Percentiles rank a stretch among this genome's conserved stretches.
Evolutionary conservation across 345 rosid species (phyloP).

Genomic region (Conringia planisiliqua): DNA sequence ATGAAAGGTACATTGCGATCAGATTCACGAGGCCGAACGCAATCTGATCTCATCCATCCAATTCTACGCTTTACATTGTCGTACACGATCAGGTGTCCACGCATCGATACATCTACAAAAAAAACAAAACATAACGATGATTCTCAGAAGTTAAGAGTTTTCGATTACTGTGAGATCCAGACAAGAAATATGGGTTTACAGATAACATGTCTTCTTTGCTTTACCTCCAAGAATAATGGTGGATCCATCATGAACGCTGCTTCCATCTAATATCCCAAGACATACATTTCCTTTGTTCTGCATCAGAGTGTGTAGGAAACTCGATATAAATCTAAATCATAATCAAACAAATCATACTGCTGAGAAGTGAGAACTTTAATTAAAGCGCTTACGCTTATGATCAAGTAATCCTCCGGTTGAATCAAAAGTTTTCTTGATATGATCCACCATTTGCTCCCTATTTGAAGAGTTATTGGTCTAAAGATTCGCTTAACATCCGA

Average conservation of each 20-base stretch:
- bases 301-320: constrained; percentile 17
- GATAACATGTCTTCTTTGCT: background rate
- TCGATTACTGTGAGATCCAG: background rate
- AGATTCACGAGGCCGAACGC: constrained; percentile 42
- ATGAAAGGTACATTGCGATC: constrained; percentile 23
- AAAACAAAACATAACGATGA: background rate
- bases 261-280: constrained; percentile 91
- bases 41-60: constrained; percentile 74
- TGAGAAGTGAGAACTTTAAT: background rate
- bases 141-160: background rate
- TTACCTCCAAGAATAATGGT: constrained; percentile 85
- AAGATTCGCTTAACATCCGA: constrained; percentile 58
- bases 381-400: constrained; percentile 58
- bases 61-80: constrained; percentile 70
- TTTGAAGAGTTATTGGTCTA: constrained; percentile 76
- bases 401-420: constrained; percentile 79
- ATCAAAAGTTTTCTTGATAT: constrained; percentile 56
- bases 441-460: constrained; percentile 90
- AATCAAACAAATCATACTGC: background rate
- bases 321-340: background rate
- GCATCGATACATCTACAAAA: constrained; percentile 63
- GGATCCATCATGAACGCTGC: constrained; percentile 72
- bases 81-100: constrained; percentile 67
- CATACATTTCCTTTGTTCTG: constrained; percentile 83
- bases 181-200: background rate